phyloP scores from a whole-genome alignment of 495 filamentous ascomycete genomes.

The Hypomontagnella monticulosa region DNA sequence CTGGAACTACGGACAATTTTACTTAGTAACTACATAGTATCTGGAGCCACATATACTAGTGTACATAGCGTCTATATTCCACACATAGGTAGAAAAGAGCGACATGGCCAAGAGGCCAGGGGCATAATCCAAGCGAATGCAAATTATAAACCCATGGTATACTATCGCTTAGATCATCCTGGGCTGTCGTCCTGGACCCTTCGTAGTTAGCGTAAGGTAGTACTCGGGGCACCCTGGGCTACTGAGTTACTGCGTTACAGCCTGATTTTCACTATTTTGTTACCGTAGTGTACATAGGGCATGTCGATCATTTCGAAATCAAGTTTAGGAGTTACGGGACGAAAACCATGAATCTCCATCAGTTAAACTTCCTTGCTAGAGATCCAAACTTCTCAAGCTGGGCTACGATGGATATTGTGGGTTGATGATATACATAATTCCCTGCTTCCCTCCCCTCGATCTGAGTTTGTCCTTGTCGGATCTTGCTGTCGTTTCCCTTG shows the following conservation, averaged over 20 bases:
- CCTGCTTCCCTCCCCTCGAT: constrained; percentile 17
- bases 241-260: constrained; percentile 12
- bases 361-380: constrained; percentile 4
- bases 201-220: constrained; percentile 16
- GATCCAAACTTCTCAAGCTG: constrained; percentile 3
- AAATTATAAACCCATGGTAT: constrained; percentile 17
- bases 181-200: not conserved
- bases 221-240: constrained; percentile 7
- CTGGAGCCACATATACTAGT: not conserved
- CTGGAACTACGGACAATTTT: not conserved
- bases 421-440: constrained; percentile 27
- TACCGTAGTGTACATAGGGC: not conserved
- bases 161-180: constrained; percentile 19
- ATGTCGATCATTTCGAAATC: constrained; percentile 23
- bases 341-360: constrained; percentile 4
- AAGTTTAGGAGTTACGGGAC: not conserved
- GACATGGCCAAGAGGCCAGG: constrained; percentile 17
- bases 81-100: constrained; percentile 5
- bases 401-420: constrained; percentile 5
- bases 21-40: not conserved
- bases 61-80: constrained; percentile 1
- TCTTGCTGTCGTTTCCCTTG: constrained; percentile 16
- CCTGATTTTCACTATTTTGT: not conserved
- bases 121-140: constrained; percentile 15
- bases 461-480: constrained; percentile 1